These are phyloP conservation scores for Monosporozyma servazzii DNA, from an alignment of 805 yeast genomes.

Conservation along the genomic window DNA sequence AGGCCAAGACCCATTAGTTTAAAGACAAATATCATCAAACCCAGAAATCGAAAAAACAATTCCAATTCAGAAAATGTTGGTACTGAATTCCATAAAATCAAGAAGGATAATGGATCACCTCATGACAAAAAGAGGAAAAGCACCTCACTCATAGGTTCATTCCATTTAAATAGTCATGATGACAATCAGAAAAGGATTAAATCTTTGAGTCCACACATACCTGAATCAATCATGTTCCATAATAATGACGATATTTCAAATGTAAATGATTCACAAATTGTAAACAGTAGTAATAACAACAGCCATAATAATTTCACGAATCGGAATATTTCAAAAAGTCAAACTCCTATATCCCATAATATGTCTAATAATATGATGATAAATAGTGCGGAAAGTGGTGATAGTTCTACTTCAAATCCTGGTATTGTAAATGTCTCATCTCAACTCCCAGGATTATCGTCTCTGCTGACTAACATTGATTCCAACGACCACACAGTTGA, in stretches of 20 bases:
- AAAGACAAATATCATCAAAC: conserved; percentile 86
- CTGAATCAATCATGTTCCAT: not conserved
- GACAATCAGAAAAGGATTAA: not conserved
- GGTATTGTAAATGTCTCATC: not conserved
- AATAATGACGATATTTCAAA: not conserved
- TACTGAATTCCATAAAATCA: not conserved
- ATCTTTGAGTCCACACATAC: not conserved
- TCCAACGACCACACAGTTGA: not conserved
- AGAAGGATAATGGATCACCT: conserved; percentile 2
- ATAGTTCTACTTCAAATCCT: not conserved
- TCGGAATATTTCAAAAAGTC: not conserved
- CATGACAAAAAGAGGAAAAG: conserved; percentile 14
- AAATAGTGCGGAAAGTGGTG: not conserved
- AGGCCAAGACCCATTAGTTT: conserved; percentile 85
- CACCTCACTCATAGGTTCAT: not conserved
- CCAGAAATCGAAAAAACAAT: conserved; percentile 66
- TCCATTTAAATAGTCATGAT: not conserved
- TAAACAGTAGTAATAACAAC: conserved; percentile 40
- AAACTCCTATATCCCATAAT: not conserved
- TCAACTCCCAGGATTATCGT: conserved; percentile 5
- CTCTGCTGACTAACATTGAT: conserved; percentile 3
- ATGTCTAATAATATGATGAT: not conserved
- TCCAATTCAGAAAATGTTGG: not conserved
- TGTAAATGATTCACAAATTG: not conserved
- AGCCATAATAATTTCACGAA: conserved; percentile 1